Evolutionary conservation across 73 alveolate genomes (phyloP), one percentile per base, ranked within the genome.

Genomic region (Breviolum minutum): DNA sequence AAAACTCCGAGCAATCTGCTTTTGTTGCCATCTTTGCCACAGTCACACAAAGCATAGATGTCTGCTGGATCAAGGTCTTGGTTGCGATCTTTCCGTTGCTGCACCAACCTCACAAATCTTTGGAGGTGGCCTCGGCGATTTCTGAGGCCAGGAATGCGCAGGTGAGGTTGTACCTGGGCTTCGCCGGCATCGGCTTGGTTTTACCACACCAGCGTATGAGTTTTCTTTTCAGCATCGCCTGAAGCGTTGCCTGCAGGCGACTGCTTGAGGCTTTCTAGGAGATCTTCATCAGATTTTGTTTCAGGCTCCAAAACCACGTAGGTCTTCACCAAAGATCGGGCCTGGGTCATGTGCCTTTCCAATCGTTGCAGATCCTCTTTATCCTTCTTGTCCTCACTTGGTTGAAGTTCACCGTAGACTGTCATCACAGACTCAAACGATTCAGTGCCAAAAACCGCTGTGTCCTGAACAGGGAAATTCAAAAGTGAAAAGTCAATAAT

Each of bases 11-110:
- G 64, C 80, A 86, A 13, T 29, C 30, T 26, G 63, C 29, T 8
- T 63, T 29, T 86, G 95, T 86, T 86, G 64, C 95, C 95, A 0
- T 86, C 95, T 40, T 60, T 86, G 77, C 95, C 95, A 64, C 64
- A 17, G 17, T 86, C 80, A 9, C 64, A 62, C 80, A 86, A 10
- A 16, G 76, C 64, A 63, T 86, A 62, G 30, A 86, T 24, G 95
- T 86, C 95, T 86, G 19, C 64, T 8, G 54, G 64, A n/a, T 14
- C 27, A 14, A 86, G n/a, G 60, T 86, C 95, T 19, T 64, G 80
- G 81, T 24, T 86, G 29, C 81, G 64, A 11, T 86, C 95, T 29
- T 86, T 86, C 8, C 95, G 95, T 29, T n/a, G 80, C 95, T 86
- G 95, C 64, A 22, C 29, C 27, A 86, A n/a, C 64, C 63, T 8